Conservation (phyloP, 306 rosid species). For the Cucumis cinereus region DNA sequence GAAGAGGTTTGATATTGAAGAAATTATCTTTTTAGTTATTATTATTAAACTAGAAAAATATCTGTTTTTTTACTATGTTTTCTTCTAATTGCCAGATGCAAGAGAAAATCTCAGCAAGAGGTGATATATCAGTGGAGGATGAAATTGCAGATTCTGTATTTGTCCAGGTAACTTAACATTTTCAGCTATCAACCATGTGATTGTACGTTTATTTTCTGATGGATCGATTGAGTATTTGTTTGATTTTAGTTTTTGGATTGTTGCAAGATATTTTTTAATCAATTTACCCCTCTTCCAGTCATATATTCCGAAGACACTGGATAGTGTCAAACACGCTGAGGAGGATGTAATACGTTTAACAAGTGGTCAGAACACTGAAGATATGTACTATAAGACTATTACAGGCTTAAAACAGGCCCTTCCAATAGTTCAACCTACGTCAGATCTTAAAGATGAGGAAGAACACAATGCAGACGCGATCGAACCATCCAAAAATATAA, state of each 20-base stretch:
- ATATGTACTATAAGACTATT: conserved; percentile 60
- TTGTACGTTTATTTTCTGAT: not conserved
- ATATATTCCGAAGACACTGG: conserved; percentile 68
- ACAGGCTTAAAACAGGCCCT: conserved; percentile 66
- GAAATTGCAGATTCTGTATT: conserved; percentile 74
- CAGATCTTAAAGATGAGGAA: conserved; percentile 12
- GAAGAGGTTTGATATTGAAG: conserved; percentile 42
- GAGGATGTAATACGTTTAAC: conserved; percentile 53
- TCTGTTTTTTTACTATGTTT: not conserved
- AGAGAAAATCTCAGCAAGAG: conserved; percentile 43
- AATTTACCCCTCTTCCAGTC: conserved; percentile 28
- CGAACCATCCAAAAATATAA: not conserved
- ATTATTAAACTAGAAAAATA: not conserved
- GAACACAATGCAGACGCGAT: conserved; percentile 3
- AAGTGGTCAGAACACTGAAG: conserved; percentile 57
- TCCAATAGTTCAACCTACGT: conserved; percentile 16
- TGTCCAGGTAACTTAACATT: conserved; percentile 36
- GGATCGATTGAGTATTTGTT: not conserved
- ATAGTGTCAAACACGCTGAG: conserved; percentile 60
- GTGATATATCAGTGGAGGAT: conserved; percentile 59
- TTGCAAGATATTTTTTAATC: not conserved
- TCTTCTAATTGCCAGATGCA: conserved; percentile 35
- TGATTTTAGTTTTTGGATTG: not conserved
- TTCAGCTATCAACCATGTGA: not conserved
- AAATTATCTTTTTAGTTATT: not conserved